Evolutionary conservation across 1,284 basidiomycete genomes (phyloP), one percentile per base, ranked within the genome.

Genomic region (Paramarasmius palmivorus): DNA sequence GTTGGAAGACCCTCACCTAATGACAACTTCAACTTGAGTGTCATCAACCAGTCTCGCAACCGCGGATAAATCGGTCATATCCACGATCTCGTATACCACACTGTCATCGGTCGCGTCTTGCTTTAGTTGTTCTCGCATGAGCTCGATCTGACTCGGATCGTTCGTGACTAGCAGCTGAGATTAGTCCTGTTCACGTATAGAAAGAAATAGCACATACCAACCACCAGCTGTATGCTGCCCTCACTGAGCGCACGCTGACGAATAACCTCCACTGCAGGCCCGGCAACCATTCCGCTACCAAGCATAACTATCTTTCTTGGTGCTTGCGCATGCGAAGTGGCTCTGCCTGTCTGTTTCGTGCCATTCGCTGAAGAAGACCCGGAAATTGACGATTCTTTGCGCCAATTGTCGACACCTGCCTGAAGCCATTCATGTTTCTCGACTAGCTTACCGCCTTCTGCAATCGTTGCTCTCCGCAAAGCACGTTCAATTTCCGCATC

Each of bases 281-380:
- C 86, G 12, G 93, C 92, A 20, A 95, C 95, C 84, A 95, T 94
- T 17, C 95, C 95, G 52, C 90, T 92, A 9, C 95, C 95, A 3
- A 97, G 78, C 59, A 98, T 75, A 25, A 98, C 71, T 0, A 95
- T 78, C 60, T 77, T 84, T 71, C 88, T 90, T 74, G 85, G 85
- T 66, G 62, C 70, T 53, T 57, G 32, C 26, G 50, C 38, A 1
- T 56, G 47, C 55, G 38, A 10, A 49, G 37, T 14, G 40, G 54
- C 14, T 26, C 48, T 45, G 35, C 51, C n/a, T n/a, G n/a, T 3
- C 17, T 17, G 14, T 53, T 49, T 22, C 46, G 52, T n/a, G 52
- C 20, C 25, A 44, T 19, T 52, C 37, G 20, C 51, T 37, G 34
- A 29, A 4, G 38, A 22, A 38, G 56, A 36, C n/a, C 38, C 47